Evolutionary conservation across 345 rosid species (phyloP), one percentile per base, ranked within the genome.

Genomic region (Boechera stricta): DNA sequence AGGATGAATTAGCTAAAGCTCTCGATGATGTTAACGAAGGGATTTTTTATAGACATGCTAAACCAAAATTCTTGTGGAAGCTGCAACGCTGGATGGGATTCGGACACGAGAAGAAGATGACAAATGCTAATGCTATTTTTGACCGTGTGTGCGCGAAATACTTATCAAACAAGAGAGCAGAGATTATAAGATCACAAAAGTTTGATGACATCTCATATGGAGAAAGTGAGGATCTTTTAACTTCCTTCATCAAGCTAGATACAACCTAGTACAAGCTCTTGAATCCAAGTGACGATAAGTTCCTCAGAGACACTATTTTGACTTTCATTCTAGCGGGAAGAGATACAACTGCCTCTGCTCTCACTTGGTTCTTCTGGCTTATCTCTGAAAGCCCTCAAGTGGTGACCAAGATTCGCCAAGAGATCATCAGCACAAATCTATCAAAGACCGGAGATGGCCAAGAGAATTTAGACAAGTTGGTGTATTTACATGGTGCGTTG

Each of bases 281-380:
- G 29, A 51, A 51, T 6, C 38, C 61, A 0, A 31, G 15, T 4
- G 36, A 42, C n/a, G 53, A 64, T 15, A 26, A 44, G 6, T 65
- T 65, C 41, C 55, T 65, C n/a, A 65, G 53, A 65, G 41, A 47
- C 39, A 8, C 18, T 10, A 31, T 47, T 4, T 3, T 65, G 10
- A 10, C 39, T 29, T 56, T 24, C 41, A 47, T 47, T 32, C 6
- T 47, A 47, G 55, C 56, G 1, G 56, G 70, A 9, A 32, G 42
- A 32, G 56, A 65, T 10, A 31, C 70, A 3, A 15, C 31, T n/a
- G 56, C 29, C 5, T n/a, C 55, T 29, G 12, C 42, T n/a, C 70
- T 65, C 28, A 65, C 70, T 47, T 65, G 70, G 70, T 47, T 65
- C 42, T 47, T 65, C n/a, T 65, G 70, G 56, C 39, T 47, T 47